Evolutionary conservation across 495 filamentous ascomycete species (phyloP).

Genomic region (Lentithecium fluviatile): DNA sequence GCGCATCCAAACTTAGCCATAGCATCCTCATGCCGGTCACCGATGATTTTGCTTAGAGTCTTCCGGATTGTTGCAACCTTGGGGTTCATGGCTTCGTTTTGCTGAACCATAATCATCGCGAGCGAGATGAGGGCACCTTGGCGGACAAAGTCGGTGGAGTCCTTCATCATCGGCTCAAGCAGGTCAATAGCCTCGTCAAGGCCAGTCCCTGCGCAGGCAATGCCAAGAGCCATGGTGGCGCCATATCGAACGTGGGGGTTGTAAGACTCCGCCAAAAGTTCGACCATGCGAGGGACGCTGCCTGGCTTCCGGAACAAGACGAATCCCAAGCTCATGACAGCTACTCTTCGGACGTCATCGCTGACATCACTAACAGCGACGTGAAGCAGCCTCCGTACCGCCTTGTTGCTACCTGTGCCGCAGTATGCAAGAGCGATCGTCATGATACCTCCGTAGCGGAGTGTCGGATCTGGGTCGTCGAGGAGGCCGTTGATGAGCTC

Average conservation of each 20-base stretch:
- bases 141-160: constrained; percentile 96
- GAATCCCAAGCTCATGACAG: constrained; percentile 98
- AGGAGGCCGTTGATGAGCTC: constrained; percentile 89
- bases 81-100: constrained; percentile 73
- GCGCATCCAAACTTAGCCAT: constrained; percentile 99
- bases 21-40: constrained; percentile 95
- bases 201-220: constrained; percentile 95
- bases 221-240: constrained; percentile 96
- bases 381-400: constrained; percentile 94
- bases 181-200: constrained; percentile 96
- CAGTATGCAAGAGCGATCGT: constrained; percentile 98
- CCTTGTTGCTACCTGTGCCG: constrained; percentile 97
- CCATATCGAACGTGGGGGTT: constrained; percentile 99
- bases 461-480: constrained; percentile 86
- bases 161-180: constrained; percentile 98
- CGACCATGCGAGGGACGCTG: constrained; percentile 98
- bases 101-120: constrained; percentile 97
- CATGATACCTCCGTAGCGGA: constrained; percentile 97
- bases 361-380: constrained; percentile 97
- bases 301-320: constrained; percentile 97
- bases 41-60: constrained; percentile 72
- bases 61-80: constrained; percentile 65
- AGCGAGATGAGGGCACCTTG: constrained; percentile 95
- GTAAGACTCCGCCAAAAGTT: constrained; percentile 95
- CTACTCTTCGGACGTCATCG: constrained; percentile 92